A percentile compares a stretch with the other conserved stretches of the same genome.
Conservation (phyloP, 2,329 filamentous ascomycete species). For the Chrysoporthe puriensis region DNA sequence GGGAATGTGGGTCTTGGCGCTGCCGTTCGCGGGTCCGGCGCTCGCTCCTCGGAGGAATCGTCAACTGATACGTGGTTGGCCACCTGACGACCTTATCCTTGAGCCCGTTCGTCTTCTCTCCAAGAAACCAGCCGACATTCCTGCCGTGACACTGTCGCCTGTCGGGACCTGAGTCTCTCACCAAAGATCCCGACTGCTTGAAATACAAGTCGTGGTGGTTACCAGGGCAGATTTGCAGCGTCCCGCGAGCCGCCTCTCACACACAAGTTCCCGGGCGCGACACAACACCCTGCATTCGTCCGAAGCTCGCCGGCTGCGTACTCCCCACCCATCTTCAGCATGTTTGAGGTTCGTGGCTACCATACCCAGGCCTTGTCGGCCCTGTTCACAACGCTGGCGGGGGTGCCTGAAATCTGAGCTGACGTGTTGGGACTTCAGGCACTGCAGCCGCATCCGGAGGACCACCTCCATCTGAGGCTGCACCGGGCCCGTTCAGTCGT, state of each 20-base stretch:
- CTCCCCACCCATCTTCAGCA: constrained; percentile 8
- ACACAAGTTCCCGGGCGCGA: neutral
- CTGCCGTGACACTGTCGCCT: too few species aligned
- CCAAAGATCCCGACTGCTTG: too few species aligned
- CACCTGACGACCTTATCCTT: neutral
- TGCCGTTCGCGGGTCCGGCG: neutral
- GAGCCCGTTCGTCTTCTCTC: neutral
- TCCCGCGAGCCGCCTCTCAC: neutral
- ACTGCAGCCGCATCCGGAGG: constrained; percentile 58
- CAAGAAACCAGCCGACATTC: too few species aligned
- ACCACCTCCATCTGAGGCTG: constrained; percentile 76
- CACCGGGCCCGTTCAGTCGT: constrained; percentile 85
- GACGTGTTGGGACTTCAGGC: constrained; percentile 33
- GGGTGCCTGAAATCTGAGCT: neutral
- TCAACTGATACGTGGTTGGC: neutral
- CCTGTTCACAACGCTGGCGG: too few species aligned
- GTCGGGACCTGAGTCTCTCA: too few species aligned
- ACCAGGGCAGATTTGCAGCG: neutral
- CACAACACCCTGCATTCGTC: constrained; percentile 9
- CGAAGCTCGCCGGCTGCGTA: constrained; percentile 2
- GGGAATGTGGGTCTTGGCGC: neutral
- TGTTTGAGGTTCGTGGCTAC: constrained; percentile 26
- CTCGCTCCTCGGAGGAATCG: neutral
- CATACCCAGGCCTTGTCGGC: too few species aligned
- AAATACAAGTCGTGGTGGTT: neutral